Evolutionary conservation across 2,329 filamentous ascomycete species (phyloP), one percentile per base, ranked within the genome.

Genomic region (Sclerotinia borealis): DNA sequence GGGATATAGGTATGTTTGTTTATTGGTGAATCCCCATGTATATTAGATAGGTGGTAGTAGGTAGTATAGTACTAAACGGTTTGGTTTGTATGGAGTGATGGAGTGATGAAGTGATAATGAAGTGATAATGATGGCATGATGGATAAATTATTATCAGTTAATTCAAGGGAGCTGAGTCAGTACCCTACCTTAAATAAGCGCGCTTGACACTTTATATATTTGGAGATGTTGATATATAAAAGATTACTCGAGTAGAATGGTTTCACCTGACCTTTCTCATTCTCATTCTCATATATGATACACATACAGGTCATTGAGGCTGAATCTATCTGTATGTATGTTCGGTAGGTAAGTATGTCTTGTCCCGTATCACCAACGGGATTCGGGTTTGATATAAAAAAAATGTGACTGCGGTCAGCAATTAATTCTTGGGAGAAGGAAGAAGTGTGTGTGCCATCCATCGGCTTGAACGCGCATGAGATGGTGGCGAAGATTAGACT

Each of bases 231-330:
- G n/a, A n/a, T n/a, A 61, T 47, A 49, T 61, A n/a, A 43, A 54
- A 29, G 37, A 43, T 56, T 31, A 43, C n/a, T n/a, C n/a, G 59
- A 13, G 19, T 22, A 36, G 15, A 22, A 17, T 9, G 9, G 27
- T 61, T 61, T 61, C 59, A 55, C 59, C 39, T 61, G 59, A 61
- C 48, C 59, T 43, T 45, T n/a, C n/a, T n/a, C n/a, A n/a, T n/a
- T n/a, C n/a, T n/a, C n/a, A n/a, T n/a, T n/a, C n/a, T n/a, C n/a
- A n/a, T n/a, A n/a, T n/a, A n/a, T n/a, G n/a, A n/a, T n/a, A n/a
- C 49, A 55, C 59, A 61, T 37, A 61, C 37, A 36, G 49, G 59
- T 61, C 29, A 36, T 41, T 31, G 59, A 61, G 59, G 59, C 59
- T 55, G 59, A 61, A 55, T 55, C 15, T 51, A 22, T 45, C 59